Percentiles rank a stretch among this genome's conserved stretches.
Conservation (phyloP, 495 filamentous ascomycete genomes). For the Penicillium atrosanguineum region DNA sequence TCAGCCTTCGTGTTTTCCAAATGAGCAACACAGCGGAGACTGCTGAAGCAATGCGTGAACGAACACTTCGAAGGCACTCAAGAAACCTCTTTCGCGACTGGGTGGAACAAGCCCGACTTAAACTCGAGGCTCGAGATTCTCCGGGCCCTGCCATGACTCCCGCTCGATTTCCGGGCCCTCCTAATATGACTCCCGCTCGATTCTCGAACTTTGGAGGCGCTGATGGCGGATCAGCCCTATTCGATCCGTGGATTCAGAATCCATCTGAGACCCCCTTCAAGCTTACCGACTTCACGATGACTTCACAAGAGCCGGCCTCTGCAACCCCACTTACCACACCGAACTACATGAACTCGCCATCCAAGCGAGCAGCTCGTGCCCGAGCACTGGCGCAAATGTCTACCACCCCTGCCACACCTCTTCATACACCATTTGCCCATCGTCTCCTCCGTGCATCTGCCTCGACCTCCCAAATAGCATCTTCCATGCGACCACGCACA, state of each 20-base stretch:
- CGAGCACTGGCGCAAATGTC: slow-evolving; percentile 49
- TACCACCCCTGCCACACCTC: slow-evolving; percentile 50
- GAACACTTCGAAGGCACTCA: slow-evolving; percentile 54
- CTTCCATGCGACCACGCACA: slow-evolving; percentile 28
- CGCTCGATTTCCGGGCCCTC: slow-evolving; percentile 16
- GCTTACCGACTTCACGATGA: slow-evolving; percentile 39
- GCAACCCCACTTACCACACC: slow-evolving; percentile 49
- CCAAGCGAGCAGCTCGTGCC: slow-evolving; percentile 53
- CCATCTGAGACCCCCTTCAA: slow-evolving; percentile 49
- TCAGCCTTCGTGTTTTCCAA: slow-evolving; percentile 53
- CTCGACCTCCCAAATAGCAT: slow-evolving; percentile 22
- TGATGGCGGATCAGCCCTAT: slow-evolving; percentile 34
- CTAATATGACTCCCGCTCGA: slow-evolving; percentile 25
- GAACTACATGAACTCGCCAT: slow-evolving; percentile 55
- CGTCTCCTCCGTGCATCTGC: slow-evolving; percentile 39
- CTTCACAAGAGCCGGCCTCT: slow-evolving; percentile 29
- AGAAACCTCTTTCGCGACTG: slow-evolving; percentile 59
- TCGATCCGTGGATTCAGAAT: slow-evolving; percentile 40
- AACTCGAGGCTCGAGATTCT: slow-evolving; percentile 36
- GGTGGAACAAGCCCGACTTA: slow-evolving; percentile 48
- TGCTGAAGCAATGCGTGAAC: slow-evolving; percentile 53
- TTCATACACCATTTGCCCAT: slow-evolving; percentile 47
- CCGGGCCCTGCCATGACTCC: slow-evolving; percentile 34
- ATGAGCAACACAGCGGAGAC: slow-evolving; percentile 44
- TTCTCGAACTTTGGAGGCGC: slow-evolving; percentile 27